Evolutionary conservation across 1,139 yeast species (phyloP).

Genomic region (Saccharomyces hybrid): DNA sequence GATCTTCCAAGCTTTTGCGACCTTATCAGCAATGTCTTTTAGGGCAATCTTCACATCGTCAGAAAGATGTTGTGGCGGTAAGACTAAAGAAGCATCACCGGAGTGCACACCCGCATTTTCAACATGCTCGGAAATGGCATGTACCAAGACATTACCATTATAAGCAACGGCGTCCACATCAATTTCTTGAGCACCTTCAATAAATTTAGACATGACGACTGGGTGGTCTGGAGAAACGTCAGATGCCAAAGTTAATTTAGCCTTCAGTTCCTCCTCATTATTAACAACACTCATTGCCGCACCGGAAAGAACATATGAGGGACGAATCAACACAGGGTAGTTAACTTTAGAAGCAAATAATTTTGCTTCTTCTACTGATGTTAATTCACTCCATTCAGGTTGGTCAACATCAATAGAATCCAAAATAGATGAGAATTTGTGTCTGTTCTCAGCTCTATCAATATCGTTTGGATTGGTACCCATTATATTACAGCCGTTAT

Average conservation of each 20-base stretch:
- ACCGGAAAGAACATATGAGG: constrained; percentile 93
- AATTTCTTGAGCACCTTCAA: constrained; percentile 92
- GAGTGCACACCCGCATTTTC: constrained; percentile 99
- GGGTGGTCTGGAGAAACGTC: constrained; percentile 94
- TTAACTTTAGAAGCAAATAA: constrained; percentile 78
- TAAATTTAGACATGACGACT: constrained; percentile 92
- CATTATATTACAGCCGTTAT: constrained; percentile 76
- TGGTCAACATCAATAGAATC: constrained; percentile 91
- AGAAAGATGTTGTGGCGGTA: constrained; percentile 78
- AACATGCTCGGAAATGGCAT: constrained; percentile 95
- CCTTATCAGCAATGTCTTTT: constrained; percentile 80
- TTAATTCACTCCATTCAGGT: constrained; percentile 95
- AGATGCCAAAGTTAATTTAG: constrained; percentile 77
- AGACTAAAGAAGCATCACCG: constrained; percentile 92
- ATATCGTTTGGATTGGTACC: constrained; percentile 95
- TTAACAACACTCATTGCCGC: constrained; percentile 97
- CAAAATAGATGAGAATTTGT: constrained; percentile 88
- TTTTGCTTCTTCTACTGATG: constrained; percentile 80
- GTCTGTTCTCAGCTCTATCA: constrained; percentile 97
- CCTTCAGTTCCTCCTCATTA: constrained; percentile 66
- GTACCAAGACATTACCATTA: constrained; percentile 81
- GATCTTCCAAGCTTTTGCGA: constrained; percentile 88
- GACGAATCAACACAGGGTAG: constrained; percentile 94
- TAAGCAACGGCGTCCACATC: constrained; percentile 95
- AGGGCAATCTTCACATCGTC: constrained; percentile 53